These are phyloP conservation scores for Triangularia setosa DNA, from an alignment of 2,329 filamentous ascomycete species.

Conservation along the genomic window DNA sequence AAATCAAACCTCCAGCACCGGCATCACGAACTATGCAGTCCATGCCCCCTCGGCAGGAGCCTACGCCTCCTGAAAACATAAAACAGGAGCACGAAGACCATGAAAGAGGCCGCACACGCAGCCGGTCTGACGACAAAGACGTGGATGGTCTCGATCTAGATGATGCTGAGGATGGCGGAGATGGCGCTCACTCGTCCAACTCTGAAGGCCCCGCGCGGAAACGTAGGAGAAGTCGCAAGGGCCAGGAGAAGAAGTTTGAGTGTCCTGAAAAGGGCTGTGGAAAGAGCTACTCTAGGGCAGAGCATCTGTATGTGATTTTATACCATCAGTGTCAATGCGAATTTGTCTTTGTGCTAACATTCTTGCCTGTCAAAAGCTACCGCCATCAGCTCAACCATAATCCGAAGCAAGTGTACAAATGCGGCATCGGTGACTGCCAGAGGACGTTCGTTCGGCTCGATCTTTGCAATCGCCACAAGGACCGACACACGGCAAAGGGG, in stretches of 20 bases:
- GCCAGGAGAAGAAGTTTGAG: constrained; percentile 75
- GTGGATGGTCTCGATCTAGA: constrained; percentile 37
- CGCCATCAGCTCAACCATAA: constrained; percentile 94
- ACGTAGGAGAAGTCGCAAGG: constrained; percentile 69
- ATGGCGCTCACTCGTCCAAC: constrained; percentile 48
- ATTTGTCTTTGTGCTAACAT: constrained; percentile 25
- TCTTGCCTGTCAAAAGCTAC: constrained; percentile 46
- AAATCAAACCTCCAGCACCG: constrained; percentile 37
- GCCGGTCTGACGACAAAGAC: constrained; percentile 41
- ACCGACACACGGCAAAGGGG: constrained; percentile 75
- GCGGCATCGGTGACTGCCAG: constrained; percentile 86
- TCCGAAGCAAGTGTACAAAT: constrained; percentile 91
- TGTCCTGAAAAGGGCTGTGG: constrained; percentile 85
- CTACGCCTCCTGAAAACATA: constrained; percentile 37
- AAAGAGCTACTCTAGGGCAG: constrained; percentile 93
- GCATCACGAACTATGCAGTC: constrained; percentile 37
- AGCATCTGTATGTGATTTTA: constrained; percentile 70
- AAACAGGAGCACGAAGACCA: constrained; percentile 40
- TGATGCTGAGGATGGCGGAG: constrained; percentile 38
- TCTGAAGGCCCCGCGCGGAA: constrained; percentile 55
- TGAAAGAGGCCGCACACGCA: constrained; percentile 40
- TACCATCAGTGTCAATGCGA: background rate
- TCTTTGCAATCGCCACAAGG: constrained; percentile 78
- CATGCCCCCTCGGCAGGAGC: constrained; percentile 43
- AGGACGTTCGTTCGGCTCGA: constrained; percentile 92